Base-by-base conservation (phyloP, 1,284 basidiomycete species). In the Apiotrichum gracile region DNA sequence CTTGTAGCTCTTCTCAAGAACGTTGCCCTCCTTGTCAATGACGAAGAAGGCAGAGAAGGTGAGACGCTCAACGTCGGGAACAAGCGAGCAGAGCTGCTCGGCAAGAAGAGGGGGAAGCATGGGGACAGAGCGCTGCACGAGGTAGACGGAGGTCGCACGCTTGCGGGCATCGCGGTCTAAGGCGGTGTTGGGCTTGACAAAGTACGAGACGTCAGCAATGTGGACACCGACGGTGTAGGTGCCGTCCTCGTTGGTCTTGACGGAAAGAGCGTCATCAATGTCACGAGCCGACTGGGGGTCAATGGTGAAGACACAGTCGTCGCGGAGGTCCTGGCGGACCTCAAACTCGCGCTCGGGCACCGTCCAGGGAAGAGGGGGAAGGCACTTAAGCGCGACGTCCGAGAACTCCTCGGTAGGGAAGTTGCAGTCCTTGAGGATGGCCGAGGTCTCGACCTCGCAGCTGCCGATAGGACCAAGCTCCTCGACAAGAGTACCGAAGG, bases 391-490 rank as follows among this genome's bases (percentile, higher is more conserved):
- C n/a, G 96, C 92, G 65, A 88, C 88, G 44, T 93, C 91, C 16
- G 85, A 82, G 72, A 93, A 93, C 61, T 94, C 91, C 71, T 94
- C 91, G 0, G 88, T 89, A 1, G 91, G 91, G 83, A 93, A 93
- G 76, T 97, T 97, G 80, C 91, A 96, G 73, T 98, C 94, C 75
- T 97, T 97, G 62, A 99, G 81, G 55, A 99, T 78, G 14, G 96
- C 96, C 62, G 90, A 92, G 1, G 94, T 97, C 77, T 98, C 94
- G 9, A 97, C 93, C 75, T 97, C 92, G 47, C 93, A 86, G 63
- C 97, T 89, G 39, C 96, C 96, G 61, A 99, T 98, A n/a, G 91
- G 87, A 37, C 96, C 96, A 45, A 99, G 83, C 74, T 97, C 93
- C 72, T 99, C 96, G 35, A 97, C 94, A 35, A 99, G 80, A 31